Conservation (phyloP, 1,139 yeast species). For the Zhuliangozyma blackwelliae region DNA sequence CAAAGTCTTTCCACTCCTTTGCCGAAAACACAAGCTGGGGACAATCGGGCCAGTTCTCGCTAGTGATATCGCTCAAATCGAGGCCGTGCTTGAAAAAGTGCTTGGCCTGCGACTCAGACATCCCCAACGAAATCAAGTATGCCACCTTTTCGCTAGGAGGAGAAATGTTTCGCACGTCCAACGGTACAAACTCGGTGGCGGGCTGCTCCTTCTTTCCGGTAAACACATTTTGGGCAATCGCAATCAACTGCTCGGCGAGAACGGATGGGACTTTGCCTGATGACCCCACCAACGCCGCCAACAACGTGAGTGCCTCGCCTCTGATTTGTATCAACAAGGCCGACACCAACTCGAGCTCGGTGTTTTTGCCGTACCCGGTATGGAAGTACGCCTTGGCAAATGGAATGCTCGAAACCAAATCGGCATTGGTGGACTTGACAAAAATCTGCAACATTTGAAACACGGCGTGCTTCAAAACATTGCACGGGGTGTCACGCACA, state of each 20-base stretch:
- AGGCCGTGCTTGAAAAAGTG: conserved; percentile 30
- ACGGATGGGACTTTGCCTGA: conserved; percentile 18
- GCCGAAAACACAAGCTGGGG: conserved; percentile 20
- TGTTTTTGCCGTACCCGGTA: conserved; percentile 17
- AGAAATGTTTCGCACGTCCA: conserved; percentile 44
- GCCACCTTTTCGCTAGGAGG: conserved; percentile 51
- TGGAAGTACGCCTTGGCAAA: conserved; percentile 23
- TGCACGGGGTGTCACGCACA: conserved; percentile 5
- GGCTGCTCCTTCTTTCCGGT: conserved; percentile 17
- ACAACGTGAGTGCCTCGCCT: conserved; percentile 32
- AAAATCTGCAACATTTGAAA: conserved; percentile 39
- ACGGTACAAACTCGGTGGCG: conserved; percentile 38
- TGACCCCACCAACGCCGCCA: conserved; percentile 24
- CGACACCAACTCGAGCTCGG: conserved; percentile 19
- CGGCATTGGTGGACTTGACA: conserved; percentile 31
- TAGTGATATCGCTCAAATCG: conserved; percentile 15
- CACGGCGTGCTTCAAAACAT: conserved; percentile 37
- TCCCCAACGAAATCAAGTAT: conserved; percentile 44
- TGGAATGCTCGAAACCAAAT: conserved; percentile 20
- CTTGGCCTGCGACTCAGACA: conserved; percentile 35
- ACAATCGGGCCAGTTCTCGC: conserved; percentile 22
- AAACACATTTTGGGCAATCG: conserved; percentile 31
- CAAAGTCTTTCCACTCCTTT: conserved; percentile 19
- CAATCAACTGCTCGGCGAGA: conserved; percentile 34
- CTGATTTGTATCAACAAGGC: conserved; percentile 41